Evolutionary conservation across 306 rosid species (phyloP).

Genomic region (Carpinus viminea): DNA sequence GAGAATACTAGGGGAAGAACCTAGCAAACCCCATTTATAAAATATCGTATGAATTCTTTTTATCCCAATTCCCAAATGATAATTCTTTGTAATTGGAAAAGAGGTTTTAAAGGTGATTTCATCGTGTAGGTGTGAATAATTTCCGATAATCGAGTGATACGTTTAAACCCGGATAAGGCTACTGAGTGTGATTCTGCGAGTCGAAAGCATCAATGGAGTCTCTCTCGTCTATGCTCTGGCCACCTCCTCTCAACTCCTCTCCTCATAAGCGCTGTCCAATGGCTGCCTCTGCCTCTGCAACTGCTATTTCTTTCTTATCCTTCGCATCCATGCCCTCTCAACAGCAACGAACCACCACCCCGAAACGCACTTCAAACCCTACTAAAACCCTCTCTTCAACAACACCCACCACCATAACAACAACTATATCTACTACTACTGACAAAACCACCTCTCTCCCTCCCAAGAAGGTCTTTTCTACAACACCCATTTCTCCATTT

Average conservation of each 20-base stretch:
- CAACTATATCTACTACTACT: neutral
- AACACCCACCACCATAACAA: slow-evolving; percentile 20
- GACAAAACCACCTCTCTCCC: slow-evolving; percentile 35
- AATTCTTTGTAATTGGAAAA: too few species aligned
- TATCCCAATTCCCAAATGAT: too few species aligned
- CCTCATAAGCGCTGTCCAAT: slow-evolving; percentile 35
- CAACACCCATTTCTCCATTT: slow-evolving; percentile 11
- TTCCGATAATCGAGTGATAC: neutral
- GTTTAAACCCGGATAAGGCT: slow-evolving; percentile 6
- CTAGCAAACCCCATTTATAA: too few species aligned
- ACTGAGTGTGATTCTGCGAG: neutral
- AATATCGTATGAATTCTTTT: too few species aligned
- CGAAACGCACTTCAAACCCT: slow-evolving; percentile 42
- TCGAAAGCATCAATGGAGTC: slow-evolving; percentile 33
- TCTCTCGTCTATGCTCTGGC: slow-evolving; percentile 38
- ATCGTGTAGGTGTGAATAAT: too few species aligned
- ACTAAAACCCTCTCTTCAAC: slow-evolving; percentile 35
- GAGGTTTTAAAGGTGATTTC: too few species aligned
- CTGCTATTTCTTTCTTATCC: slow-evolving; percentile 26
- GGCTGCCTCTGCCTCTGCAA: slow-evolving; percentile 17
- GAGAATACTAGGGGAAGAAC: too few species aligned
- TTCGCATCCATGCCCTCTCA: slow-evolving; percentile 33
- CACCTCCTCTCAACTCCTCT: slow-evolving; percentile 22
- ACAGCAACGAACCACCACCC: slow-evolving; percentile 30
- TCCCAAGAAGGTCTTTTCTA: slow-evolving; percentile 55